These are phyloP conservation scores for Uronychia setigera DNA, from an alignment of 73 alveolate genomes.

Conservation along the genomic window DNA sequence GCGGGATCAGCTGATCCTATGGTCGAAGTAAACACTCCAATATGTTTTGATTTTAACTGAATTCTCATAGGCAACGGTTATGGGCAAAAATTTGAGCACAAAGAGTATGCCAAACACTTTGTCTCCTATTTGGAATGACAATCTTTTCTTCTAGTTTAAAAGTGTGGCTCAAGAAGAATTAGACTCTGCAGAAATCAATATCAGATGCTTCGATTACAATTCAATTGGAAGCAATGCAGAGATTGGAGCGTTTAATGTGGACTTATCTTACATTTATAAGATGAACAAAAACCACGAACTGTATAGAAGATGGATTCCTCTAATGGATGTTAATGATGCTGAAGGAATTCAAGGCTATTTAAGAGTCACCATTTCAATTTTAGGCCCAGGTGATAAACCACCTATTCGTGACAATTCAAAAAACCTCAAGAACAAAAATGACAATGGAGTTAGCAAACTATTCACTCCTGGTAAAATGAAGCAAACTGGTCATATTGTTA, in stretches of 20 bases:
- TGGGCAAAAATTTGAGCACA: constrained; percentile 30
- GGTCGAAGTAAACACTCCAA: constrained; percentile 63
- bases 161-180: constrained; percentile 23
- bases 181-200: constrained; percentile 38
- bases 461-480: constrained; percentile 57
- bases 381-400: constrained; percentile 89
- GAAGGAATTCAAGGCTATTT: constrained; percentile 70
- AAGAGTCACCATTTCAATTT: constrained; percentile 53
- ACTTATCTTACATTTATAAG: constrained; percentile 48
- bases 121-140: constrained; percentile 55
- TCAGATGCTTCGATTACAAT: constrained; percentile 45
- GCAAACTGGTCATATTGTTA: constrained; percentile 31
- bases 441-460: constrained; percentile 36
- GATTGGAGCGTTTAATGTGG: constrained; percentile 52
- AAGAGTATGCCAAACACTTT: constrained; percentile 20
- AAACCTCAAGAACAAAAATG: constrained; percentile 47
- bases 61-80: constrained; percentile 23
- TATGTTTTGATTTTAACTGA: background rate
- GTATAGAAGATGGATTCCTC: constrained; percentile 74
- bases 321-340: constrained; percentile 75
- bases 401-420: constrained; percentile 74
- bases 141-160: constrained; percentile 39
- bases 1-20: constrained; percentile 63
- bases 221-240: constrained; percentile 40
- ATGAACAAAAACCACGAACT: constrained; percentile 76